phyloP scores from a whole-genome alignment of 495 filamentous ascomycete genomes.

The Trichoderma orchidacearum region DNA sequence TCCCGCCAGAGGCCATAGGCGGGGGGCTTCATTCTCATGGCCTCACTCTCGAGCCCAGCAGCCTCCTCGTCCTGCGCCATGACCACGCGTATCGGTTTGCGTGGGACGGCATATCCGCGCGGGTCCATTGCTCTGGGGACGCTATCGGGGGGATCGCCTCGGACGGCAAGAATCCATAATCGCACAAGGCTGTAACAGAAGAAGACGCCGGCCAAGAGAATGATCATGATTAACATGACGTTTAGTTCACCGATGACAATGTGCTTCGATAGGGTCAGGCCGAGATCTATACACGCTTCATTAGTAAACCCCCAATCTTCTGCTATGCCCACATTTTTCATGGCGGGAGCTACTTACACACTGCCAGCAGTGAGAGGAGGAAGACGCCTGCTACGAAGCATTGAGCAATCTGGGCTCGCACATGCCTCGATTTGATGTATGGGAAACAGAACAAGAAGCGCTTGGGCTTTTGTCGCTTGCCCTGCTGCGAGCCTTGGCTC shows the following conservation, averaged over 20 bases:
- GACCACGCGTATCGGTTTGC: constrained; percentile 46
- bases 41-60: constrained; percentile 34
- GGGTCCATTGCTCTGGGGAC: constrained; percentile 30
- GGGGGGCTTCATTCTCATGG: constrained; percentile 53
- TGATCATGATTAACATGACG: constrained; percentile 61
- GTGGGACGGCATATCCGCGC: constrained; percentile 46
- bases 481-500: too few relatives aligned
- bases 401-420: constrained; percentile 41
- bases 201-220: constrained; percentile 57
- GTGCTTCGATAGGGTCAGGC: constrained; percentile 46
- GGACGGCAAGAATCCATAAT: constrained; percentile 48
- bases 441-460: constrained; percentile 37
- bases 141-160: constrained; percentile 10
- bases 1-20: constrained; percentile 80
- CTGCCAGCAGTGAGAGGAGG: constrained; percentile 36
- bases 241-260: constrained; percentile 50
- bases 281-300: constrained; percentile 38
- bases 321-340: too few relatives aligned
- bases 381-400: constrained; percentile 42
- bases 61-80: constrained; percentile 50
- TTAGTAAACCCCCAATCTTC: not conserved
- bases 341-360: constrained; percentile 50
- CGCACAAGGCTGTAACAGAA: constrained; percentile 68
- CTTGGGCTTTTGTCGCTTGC: constrained; percentile 15
- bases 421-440: constrained; percentile 35